Base-by-base conservation (phyloP, 164 flowering plant genomes). In the Hamamelis virginiana region DNA sequence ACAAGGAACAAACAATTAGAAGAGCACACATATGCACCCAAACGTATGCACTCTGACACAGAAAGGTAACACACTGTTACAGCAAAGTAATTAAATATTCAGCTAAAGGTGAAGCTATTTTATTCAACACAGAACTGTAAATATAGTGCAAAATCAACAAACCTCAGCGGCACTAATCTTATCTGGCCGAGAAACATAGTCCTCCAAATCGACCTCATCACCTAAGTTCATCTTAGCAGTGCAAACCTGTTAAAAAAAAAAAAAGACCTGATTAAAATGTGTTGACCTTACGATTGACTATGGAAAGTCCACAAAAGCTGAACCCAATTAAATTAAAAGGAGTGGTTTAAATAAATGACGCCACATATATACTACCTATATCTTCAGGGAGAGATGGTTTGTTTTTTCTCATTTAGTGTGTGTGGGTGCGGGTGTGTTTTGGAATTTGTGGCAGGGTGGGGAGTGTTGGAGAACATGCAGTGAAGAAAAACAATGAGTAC, bases 161-260 rank as follows among this genome's bases (percentile, higher is more conserved):
- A 94, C 98, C 96, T 94, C 98, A 64, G 98, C 98, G 66, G 98
- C 98, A 82, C 98, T 92, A 28, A 94, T 94, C 83, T 94, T 94
- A 73, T 94, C 98, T 9, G 98, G 98, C 8, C 98, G 90, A 69
- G 98, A 94, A 26, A 92, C 98, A 77, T 92, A 94, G 71, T 94
- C 98, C 77, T 94, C 98, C 83, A 94, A 75, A 77, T 94, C 98
- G 43, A 94, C 98, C 80, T 94, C 98, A 74, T 94, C 98, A 64
- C 98, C 67, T 19, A 94, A 72, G 84, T 94, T 94, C 98, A 94
- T 92, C 75, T 94, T 94, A 55, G 97, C 82, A 53, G 97, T 94
- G 81, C 98, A 94, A 41, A 94, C 98, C 98, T 94, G 84, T 33
- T 76, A 69, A 69, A 41, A 44, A 62, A 22, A 48, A 33, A 28